Evolutionary conservation across 805 yeast species (phyloP).

Genomic region (Starmerella davenportii): DNA sequence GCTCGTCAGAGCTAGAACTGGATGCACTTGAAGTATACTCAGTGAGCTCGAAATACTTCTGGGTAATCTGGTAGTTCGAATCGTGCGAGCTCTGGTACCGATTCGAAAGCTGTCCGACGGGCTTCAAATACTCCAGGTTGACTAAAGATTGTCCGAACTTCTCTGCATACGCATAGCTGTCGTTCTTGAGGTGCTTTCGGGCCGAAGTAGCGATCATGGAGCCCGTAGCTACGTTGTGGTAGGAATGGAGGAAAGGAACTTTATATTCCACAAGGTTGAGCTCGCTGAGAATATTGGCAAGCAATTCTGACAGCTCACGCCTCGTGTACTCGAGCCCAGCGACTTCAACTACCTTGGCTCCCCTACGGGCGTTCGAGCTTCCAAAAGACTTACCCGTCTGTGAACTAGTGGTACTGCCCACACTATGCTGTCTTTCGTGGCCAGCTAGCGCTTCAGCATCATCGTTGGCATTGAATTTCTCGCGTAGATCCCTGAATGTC

Average conservation of each 20-base stretch:
- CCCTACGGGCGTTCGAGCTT: not conserved
- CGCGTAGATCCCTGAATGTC: constrained; percentile 7
- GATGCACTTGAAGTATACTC: not conserved
- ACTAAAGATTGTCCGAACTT: constrained; percentile 57
- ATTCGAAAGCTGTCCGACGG: constrained; percentile 36
- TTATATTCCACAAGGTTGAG: constrained; percentile 38
- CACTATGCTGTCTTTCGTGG: not conserved
- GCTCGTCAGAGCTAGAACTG: not conserved
- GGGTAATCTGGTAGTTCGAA: constrained; percentile 41
- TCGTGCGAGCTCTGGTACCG: constrained; percentile 51
- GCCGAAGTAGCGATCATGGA: constrained; percentile 42
- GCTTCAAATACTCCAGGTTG: constrained; percentile 37
- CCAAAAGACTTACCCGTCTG: not conserved
- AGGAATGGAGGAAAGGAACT: constrained; percentile 52
- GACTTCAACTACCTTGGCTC: constrained; percentile 4
- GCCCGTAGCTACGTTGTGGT: constrained; percentile 44
- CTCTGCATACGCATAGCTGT: constrained; percentile 46
- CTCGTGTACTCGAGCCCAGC: constrained; percentile 23
- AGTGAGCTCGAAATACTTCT: not conserved
- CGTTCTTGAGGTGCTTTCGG: constrained; percentile 31
- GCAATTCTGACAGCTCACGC: constrained; percentile 26
- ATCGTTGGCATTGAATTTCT: constrained; percentile 10
- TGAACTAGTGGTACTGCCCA: not conserved
- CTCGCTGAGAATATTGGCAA: constrained; percentile 27
- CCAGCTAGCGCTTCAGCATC: not conserved